Percentiles rank a stretch among this genome's conserved stretches.
Evolutionary conservation across 306 rosid species (phyloP).

Genomic region (Prunus mongolica): DNA sequence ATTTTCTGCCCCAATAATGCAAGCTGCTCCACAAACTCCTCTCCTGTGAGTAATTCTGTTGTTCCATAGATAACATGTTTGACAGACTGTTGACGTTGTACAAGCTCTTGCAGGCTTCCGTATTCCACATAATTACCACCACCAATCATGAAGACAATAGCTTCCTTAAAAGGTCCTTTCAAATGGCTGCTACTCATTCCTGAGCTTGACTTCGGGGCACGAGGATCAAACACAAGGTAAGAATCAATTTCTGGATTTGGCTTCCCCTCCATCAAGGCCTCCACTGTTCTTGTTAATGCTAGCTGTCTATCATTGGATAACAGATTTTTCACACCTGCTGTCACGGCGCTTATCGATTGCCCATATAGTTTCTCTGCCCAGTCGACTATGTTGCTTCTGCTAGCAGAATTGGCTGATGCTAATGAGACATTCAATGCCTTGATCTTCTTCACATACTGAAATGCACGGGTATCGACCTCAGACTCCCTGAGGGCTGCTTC

Average conservation of each 20-base stretch:
- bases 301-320: conserved; percentile 88
- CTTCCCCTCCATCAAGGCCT: conserved; percentile 89
- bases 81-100: conserved; percentile 69
- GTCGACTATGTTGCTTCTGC: conserved; percentile 88
- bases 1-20: conserved; percentile 79
- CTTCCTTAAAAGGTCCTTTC: conserved; percentile 95
- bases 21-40: conserved; percentile 89
- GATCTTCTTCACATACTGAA: conserved; percentile 92
- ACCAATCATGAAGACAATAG: conserved; percentile 92
- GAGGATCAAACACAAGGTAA: conserved; percentile 81
- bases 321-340: conserved; percentile 94
- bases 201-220: conserved; percentile 73
- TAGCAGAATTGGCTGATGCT: conserved; percentile 87
- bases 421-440: conserved; percentile 76
- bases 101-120: conserved; percentile 84
- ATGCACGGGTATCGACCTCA: conserved; percentile 85
- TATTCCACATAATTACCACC: conserved; percentile 95
- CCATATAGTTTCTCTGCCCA: conserved; percentile 99
- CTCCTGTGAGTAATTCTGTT: conserved; percentile 90
- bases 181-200: conserved; percentile 69
- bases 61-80: conserved; percentile 88
- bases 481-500: conserved; percentile 77
- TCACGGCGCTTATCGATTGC: conserved; percentile 86
- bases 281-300: conserved; percentile 90
- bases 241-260: conserved; percentile 90